phyloP scores from a whole-genome alignment of 2,329 filamentous ascomycete species.

The Aspergillus alliaceus region DNA sequence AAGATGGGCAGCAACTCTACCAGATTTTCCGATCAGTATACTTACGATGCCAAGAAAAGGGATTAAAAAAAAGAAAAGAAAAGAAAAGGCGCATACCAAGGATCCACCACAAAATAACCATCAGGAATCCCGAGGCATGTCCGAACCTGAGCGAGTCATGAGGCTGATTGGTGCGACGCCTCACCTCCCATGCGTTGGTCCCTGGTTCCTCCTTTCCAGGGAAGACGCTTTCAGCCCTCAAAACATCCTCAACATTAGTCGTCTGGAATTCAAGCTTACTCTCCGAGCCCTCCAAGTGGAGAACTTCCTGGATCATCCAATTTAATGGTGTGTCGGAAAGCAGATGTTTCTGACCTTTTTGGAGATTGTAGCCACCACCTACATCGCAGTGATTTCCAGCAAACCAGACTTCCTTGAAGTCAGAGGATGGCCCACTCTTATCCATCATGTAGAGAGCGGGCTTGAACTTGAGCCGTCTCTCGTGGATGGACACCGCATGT shows the following conservation, averaged over 20 bases:
- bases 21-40: background rate
- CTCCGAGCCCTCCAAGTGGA: slow-evolving; percentile 20
- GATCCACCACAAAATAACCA: slow-evolving; percentile 37
- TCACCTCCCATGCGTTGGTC: slow-evolving; percentile 9
- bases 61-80: background rate
- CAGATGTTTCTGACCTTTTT: slow-evolving; percentile 25
- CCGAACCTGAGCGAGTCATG: slow-evolving; percentile 37
- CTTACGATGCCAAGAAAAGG: background rate
- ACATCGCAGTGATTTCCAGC: slow-evolving; percentile 56
- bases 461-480: slow-evolving; percentile 58
- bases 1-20: slow-evolving; percentile 38
- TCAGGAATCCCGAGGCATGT: slow-evolving; percentile 25
- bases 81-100: slow-evolving; percentile 21
- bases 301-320: slow-evolving; percentile 55
- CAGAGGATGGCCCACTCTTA: slow-evolving; percentile 32
- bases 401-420: slow-evolving; percentile 58
- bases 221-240: slow-evolving; percentile 8
- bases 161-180: slow-evolving; percentile 20
- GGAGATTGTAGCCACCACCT: slow-evolving; percentile 53
- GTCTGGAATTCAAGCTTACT: slow-evolving; percentile 23
- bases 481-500: slow-evolving; percentile 56
- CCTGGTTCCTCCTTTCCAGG: slow-evolving; percentile 15
- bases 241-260: slow-evolving; percentile 13
- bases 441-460: slow-evolving; percentile 44
- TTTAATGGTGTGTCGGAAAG: slow-evolving; percentile 53